phyloP scores from a whole-genome alignment of 192 early-diverging fungal genomes.

The Geranomyces variabilis region DNA sequence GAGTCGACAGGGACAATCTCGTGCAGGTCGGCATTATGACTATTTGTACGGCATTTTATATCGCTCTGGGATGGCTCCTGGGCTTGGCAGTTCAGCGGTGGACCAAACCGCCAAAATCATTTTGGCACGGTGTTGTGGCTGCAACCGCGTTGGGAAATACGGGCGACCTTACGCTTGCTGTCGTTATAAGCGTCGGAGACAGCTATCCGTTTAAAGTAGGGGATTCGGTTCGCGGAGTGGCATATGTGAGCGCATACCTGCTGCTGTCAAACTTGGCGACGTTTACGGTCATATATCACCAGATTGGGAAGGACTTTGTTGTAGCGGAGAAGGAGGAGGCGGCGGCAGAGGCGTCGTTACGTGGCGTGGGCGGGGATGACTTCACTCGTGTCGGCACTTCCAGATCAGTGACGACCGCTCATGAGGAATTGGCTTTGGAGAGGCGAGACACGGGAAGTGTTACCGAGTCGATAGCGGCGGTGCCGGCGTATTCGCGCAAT shows the following conservation, averaged over 20 bases:
- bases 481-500: no score
- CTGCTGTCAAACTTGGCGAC: neutral
- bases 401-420: no score
- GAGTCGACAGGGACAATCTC: slow-evolving; percentile 28
- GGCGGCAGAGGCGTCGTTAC: no score
- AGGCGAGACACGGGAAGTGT: no score
- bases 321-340: no score
- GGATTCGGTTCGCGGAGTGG: slow-evolving; percentile 28
- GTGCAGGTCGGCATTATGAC: slow-evolving; percentile 19
- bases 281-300: neutral
- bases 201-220: slow-evolving; percentile 28
- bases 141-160: slow-evolving; percentile 41
- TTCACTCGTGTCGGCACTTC: no score
- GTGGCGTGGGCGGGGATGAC: no score
- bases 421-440: no score
- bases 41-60: neutral
- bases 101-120: neutral
- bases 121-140: slow-evolving; percentile 1
- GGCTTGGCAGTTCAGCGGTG: slow-evolving; percentile 15
- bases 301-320: no score
- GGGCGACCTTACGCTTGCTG: slow-evolving; percentile 38
- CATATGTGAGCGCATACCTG: slow-evolving; percentile 21
- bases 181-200: slow-evolving; percentile 34
- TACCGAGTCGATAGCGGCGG: no score
- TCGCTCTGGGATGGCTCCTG: slow-evolving; percentile 19